Evolutionary conservation across 1,284 basidiomycete genomes (phyloP).

Genomic region (Tylopilus sp.): DNA sequence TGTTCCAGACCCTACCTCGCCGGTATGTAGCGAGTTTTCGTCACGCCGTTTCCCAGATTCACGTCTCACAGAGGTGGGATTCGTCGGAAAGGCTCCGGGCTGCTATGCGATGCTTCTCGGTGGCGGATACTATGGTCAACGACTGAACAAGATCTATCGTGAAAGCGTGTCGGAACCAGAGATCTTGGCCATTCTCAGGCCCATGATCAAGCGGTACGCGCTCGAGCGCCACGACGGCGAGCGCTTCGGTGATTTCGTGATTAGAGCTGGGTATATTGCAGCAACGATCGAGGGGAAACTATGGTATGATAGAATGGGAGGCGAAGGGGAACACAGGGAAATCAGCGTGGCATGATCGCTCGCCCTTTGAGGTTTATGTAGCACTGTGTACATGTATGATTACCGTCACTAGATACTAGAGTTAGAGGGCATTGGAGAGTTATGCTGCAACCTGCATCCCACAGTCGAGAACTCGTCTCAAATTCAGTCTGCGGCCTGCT

Average conservation of each 20-base stretch:
- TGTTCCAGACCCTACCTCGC: slow-evolving; percentile 94
- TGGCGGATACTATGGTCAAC: slow-evolving; percentile 90
- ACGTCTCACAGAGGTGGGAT: slow-evolving; percentile 72
- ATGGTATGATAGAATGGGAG: slow-evolving; percentile 81
- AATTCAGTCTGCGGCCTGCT: too few species aligned
- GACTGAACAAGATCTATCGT: slow-evolving; percentile 91
- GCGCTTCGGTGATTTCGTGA: slow-evolving; percentile 93
- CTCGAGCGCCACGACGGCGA: slow-evolving; percentile 88
- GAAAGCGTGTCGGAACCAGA: slow-evolving; percentile 93
- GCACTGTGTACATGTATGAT: background rate
- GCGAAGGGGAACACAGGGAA: slow-evolving; percentile 53
- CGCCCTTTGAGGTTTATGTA: background rate
- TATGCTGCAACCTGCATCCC: too few species aligned
- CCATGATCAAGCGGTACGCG: slow-evolving; percentile 94
- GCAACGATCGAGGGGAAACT: slow-evolving; percentile 72
- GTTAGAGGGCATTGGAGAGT: too few species aligned
- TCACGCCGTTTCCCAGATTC: background rate
- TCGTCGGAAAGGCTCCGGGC: slow-evolving; percentile 95
- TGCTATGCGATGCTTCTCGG: slow-evolving; percentile 95
- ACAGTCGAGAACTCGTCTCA: too few species aligned
- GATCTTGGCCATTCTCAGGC: slow-evolving; percentile 84
- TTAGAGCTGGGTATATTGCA: slow-evolving; percentile 82
- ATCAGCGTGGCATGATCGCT: slow-evolving; percentile 5
- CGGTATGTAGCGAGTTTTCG: slow-evolving; percentile 41
- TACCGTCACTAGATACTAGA: too few species aligned